Evolutionary conservation across 73 alveolate genomes (phyloP).

Genomic region (Symbiodinium natans): DNA sequence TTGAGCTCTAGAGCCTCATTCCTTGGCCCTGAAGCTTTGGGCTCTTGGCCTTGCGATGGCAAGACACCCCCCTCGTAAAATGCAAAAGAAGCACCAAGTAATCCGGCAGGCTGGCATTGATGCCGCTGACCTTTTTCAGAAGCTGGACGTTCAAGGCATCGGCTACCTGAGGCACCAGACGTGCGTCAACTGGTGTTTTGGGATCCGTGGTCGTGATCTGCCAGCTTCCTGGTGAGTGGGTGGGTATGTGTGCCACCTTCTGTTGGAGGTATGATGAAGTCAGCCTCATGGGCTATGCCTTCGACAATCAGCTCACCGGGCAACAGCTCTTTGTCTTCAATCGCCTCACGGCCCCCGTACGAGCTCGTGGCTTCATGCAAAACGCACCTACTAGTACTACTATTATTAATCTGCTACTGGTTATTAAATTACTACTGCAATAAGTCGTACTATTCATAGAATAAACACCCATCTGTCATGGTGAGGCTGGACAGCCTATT

Average conservation of each 20-base stretch:
- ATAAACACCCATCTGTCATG: background rate
- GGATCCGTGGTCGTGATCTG: too few relatives aligned
- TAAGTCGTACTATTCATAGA: too few relatives aligned
- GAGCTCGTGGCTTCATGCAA: background rate
- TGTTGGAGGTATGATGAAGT: slow-evolving; percentile 52
- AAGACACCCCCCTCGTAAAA: too few relatives aligned
- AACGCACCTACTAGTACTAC: background rate
- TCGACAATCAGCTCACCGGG: slow-evolving; percentile 56
- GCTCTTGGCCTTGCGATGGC: too few relatives aligned
- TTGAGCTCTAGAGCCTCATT: too few relatives aligned
- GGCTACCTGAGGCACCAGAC: slow-evolving; percentile 84
- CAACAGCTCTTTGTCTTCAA: slow-evolving; percentile 52
- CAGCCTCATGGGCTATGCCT: slow-evolving; percentile 57
- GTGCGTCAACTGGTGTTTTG: too few relatives aligned
- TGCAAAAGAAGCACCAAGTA: too few relatives aligned
- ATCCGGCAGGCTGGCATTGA: slow-evolving; percentile 89
- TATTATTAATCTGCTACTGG: background rate
- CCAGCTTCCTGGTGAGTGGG: too few relatives aligned
- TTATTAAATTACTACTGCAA: background rate
- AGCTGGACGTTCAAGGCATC: slow-evolving; percentile 31
- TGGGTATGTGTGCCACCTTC: too few relatives aligned
- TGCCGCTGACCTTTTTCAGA: slow-evolving; percentile 41
- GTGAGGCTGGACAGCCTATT: slow-evolving; percentile 51
- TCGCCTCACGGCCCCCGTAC: background rate
- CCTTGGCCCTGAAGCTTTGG: too few relatives aligned